Evolutionary conservation across 2,329 filamentous ascomycete species (phyloP).

Genomic region (Botrytis tulipae): DNA sequence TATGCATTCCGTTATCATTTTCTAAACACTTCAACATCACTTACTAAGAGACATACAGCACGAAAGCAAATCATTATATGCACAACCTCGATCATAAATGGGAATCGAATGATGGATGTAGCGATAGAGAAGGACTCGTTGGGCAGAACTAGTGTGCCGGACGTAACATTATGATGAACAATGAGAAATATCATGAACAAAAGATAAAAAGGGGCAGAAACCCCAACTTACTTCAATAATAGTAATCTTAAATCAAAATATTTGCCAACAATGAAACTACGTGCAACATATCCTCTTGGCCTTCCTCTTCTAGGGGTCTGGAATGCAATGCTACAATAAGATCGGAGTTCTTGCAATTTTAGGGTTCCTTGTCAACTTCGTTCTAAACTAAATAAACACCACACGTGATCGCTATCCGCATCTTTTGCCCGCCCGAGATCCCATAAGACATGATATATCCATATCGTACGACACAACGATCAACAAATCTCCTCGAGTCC

Average conservation of each 20-base stretch:
- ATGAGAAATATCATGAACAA: slow-evolving; percentile 19
- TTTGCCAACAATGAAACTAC: slow-evolving; percentile 7
- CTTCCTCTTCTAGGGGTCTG: not conserved
- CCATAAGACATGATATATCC: slow-evolving; percentile 29
- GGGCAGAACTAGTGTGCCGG: slow-evolving; percentile 31
- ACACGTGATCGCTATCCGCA: slow-evolving; percentile 33
- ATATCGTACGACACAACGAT: slow-evolving; percentile 33
- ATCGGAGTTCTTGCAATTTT: slow-evolving; percentile 12
- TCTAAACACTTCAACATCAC: slow-evolving; percentile 6
- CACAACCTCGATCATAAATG: slow-evolving; percentile 87
- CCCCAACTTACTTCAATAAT: not conserved
- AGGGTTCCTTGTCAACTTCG: slow-evolving; percentile 15
- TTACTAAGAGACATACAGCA: slow-evolving; percentile 43
- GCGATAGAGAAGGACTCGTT: slow-evolving; percentile 64
- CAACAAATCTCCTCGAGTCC: slow-evolving; percentile 24
- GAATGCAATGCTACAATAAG: slow-evolving; percentile 16
- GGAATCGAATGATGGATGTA: slow-evolving; percentile 82
- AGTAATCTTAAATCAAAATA: slow-evolving; percentile 18
- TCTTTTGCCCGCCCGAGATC: slow-evolving; percentile 27
- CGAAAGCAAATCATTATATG: slow-evolving; percentile 85
- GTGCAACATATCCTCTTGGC: not conserved
- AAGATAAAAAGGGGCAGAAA: slow-evolving; percentile 10
- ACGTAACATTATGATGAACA: slow-evolving; percentile 33
- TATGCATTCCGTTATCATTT: slow-evolving; percentile 34
- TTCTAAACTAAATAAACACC: slow-evolving; percentile 21